Conservation (phyloP, 441 rosid species). For the Flueggea neowawraea region DNA sequence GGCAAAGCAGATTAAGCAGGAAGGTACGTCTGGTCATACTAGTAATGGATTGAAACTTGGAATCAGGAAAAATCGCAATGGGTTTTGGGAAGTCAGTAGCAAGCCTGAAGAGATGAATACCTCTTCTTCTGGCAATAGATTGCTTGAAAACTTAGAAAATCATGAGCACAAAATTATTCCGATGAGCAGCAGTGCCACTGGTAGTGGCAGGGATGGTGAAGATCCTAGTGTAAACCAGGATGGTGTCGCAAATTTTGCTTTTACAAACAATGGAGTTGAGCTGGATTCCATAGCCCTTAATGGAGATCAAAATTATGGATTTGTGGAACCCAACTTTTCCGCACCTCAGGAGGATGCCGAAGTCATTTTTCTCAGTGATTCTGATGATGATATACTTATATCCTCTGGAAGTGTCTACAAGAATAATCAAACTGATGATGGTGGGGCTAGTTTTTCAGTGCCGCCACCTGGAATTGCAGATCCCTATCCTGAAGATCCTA, state of each 20-base stretch:
- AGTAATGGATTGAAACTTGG: conserved; percentile 85
- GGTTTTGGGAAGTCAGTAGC: conserved; percentile 79
- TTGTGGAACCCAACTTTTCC: conserved; percentile 45
- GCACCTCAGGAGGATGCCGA: conserved; percentile 58
- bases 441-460: conserved; percentile 56
- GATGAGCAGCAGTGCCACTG: conserved; percentile 95
- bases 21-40: conserved; percentile 64
- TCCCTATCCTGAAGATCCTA: conserved; percentile 59
- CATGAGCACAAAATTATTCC: conserved; percentile 57
- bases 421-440: conserved; percentile 47
- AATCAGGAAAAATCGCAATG: conserved; percentile 83
- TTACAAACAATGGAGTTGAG: conserved; percentile 61
- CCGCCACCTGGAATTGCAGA: conserved; percentile 51
- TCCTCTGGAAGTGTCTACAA: conserved; percentile 49
- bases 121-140: conserved; percentile 67
- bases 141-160: conserved; percentile 44
- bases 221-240: conserved; percentile 97
- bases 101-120: conserved; percentile 67
- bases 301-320: conserved; percentile 53
- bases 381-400: conserved; percentile 75
- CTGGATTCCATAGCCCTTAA: conserved; percentile 77
- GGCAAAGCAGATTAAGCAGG: conserved; percentile 61
- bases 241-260: conserved; percentile 67
- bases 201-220: conserved; percentile 94
- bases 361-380: conserved; percentile 89